These are phyloP conservation scores for Fusarium tanahbumbuense DNA, from an alignment of 2,329 filamentous ascomycete species.

Conservation along the genomic window DNA sequence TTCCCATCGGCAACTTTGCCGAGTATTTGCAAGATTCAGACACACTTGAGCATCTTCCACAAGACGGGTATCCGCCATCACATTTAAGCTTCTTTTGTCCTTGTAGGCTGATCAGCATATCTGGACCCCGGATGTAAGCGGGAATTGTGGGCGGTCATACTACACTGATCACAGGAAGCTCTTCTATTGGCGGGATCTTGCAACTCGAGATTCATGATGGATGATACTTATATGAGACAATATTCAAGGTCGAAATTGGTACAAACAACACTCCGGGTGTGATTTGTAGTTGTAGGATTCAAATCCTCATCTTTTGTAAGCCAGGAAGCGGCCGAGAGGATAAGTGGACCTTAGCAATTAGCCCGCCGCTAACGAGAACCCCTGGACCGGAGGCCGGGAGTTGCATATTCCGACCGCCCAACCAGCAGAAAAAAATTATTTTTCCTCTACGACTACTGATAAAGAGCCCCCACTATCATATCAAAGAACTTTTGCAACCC, in stretches of 20 bases:
- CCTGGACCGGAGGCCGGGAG: constrained; percentile 47
- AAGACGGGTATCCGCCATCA: constrained; percentile 40
- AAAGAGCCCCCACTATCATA: constrained; percentile 49
- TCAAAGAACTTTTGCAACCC: constrained; percentile 44
- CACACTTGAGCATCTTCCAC: constrained; percentile 31
- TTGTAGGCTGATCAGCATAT: constrained; percentile 23
- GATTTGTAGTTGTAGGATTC: constrained; percentile 18
- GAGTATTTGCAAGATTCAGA: constrained; percentile 40
- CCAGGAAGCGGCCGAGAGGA: constrained; percentile 14
- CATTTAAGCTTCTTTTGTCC: constrained; percentile 47
- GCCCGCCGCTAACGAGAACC: constrained; percentile 2
- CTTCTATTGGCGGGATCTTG: constrained; percentile 37
- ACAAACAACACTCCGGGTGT: neutral
- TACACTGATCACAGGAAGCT: constrained; percentile 46
- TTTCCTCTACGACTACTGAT: constrained; percentile 43
- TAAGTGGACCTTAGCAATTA: constrained; percentile 15
- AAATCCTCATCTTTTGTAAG: constrained; percentile 25
- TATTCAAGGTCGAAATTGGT: too few species aligned
- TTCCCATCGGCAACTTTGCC: constrained; percentile 42
- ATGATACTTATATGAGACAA: fast-evolving
- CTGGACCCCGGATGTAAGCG: constrained; percentile 11
- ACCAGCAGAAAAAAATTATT: constrained; percentile 47
- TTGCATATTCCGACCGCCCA: constrained; percentile 53
- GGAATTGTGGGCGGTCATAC: constrained; percentile 16
- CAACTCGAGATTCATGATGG: constrained; percentile 19